Evolutionary conservation across 805 yeast genomes (phyloP).

Genomic region (Lachancea mirantina): DNA sequence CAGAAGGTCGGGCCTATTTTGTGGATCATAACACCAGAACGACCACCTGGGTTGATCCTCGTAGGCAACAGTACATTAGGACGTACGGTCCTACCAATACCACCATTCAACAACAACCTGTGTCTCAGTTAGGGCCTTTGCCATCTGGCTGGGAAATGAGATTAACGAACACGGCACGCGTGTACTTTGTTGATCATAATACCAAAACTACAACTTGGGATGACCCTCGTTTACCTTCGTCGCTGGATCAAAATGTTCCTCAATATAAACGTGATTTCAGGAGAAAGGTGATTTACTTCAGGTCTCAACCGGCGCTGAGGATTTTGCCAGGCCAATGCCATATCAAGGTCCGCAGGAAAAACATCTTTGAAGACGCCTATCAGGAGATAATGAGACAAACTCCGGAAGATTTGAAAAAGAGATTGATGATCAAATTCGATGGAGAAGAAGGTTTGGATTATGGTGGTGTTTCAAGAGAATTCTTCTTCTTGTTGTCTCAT

Average conservation of each 20-base stretch:
- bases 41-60: constrained; percentile 99
- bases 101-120: constrained; percentile 96
- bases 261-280: constrained; percentile 98
- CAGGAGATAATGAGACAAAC: constrained; percentile 99
- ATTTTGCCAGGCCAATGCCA: constrained; percentile 98
- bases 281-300: constrained; percentile 92
- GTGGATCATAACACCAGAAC: constrained; percentile 99
- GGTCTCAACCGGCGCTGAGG: constrained; percentile 96
- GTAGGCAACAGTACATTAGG: constrained; percentile 96
- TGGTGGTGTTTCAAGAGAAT: constrained; percentile 99
- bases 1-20: constrained; percentile 96
- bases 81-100: constrained; percentile 81
- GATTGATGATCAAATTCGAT: constrained; percentile 96
- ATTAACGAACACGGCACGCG: constrained; percentile 95
- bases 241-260: constrained; percentile 96
- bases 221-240: constrained; percentile 96
- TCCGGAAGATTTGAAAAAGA: constrained; percentile 95
- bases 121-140: constrained; percentile 92
- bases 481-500: constrained; percentile 91
- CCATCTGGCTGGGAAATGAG: constrained; percentile 99
- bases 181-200: constrained; percentile 97
- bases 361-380: constrained; percentile 93
- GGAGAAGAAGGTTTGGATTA: constrained; percentile 99
- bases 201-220: constrained; percentile 99
- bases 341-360: constrained; percentile 93